phyloP scores from a whole-genome alignment of 106 monocot genomes.

The Alisma plantagoaquatica region DNA sequence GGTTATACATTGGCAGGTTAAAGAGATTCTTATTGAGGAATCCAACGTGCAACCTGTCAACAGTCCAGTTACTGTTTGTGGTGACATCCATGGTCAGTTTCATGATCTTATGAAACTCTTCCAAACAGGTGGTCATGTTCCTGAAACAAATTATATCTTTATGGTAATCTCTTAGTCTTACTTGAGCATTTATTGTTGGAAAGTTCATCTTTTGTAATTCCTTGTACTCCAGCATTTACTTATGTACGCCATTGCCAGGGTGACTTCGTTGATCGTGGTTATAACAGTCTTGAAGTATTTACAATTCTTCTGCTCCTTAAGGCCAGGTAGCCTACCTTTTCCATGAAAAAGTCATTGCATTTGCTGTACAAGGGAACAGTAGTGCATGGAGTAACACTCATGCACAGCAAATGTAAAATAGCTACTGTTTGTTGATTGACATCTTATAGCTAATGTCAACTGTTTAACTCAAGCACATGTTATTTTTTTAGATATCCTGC shows the following conservation, averaged over 20 bases:
- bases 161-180: constrained; percentile 28
- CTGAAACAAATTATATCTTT: constrained; percentile 78
- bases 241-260: constrained; percentile 32
- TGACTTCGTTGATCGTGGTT: constrained; percentile 85
- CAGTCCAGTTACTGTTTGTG: constrained; percentile 75
- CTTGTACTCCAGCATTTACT: too few relatives aligned
- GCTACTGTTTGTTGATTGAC: too few relatives aligned
- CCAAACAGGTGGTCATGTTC: constrained; percentile 71
- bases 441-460: too few relatives aligned
- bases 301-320: constrained; percentile 80
- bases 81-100: constrained; percentile 75
- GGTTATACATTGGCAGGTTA: too few relatives aligned
- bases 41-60: constrained; percentile 79
- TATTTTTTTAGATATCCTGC: constrained; percentile 62
- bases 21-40: constrained; percentile 65
- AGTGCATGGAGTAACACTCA: too few relatives aligned
- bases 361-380: too few relatives aligned
- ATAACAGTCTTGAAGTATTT: constrained; percentile 80
- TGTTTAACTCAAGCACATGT: too few relatives aligned
- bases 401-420: too few relatives aligned
- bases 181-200: neutral
- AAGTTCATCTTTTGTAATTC: too few relatives aligned
- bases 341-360: too few relatives aligned
- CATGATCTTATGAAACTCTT: constrained; percentile 83
- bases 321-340: constrained; percentile 73